Base-by-base conservation (phyloP, 305 asterid species). In the Fraxinus nigra region DNA sequence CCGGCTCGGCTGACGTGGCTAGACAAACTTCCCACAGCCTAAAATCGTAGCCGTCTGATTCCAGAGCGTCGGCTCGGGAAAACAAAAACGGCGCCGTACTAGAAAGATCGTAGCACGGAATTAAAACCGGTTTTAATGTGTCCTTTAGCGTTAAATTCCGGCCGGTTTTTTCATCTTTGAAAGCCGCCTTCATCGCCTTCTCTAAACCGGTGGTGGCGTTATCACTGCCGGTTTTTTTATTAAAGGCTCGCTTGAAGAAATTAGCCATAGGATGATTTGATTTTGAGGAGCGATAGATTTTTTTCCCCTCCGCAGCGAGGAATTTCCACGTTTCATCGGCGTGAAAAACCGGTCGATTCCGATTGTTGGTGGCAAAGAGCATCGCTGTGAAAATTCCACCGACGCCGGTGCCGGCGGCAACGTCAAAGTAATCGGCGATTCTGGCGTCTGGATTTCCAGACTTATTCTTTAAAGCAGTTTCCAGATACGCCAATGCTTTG, bases 31-130 rank as follows among this genome's bases (percentile, higher is more conserved):
- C 56, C 78, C 56, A 74, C 30, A 74, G 48, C 30, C 37, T 74
- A 20, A 74, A 74, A 35, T 34, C 56, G 78, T 38, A 34, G 33
- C 78, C 92, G 88, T 95, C 97, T 67, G 94, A 85, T 77, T 95
- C 99, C 22, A 95, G 87, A 0, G 99, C 99, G 82, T 95, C 99
- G 72, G 99, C 99, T 14, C 99, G 88, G 28, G 98, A 94, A 88
- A 95, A 95, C 76, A 95, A 34, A 79, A 95, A 95, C 84, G 99
- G 98, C 56, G 99, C 98, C 82, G 96, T 86, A 26, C 93, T 91
- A 24, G 97, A 87, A 72, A 95, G 87, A 79, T 95, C 99, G 88
- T 94, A 95, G 87, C 97, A 93, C 54, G 99, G 99, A 76, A 95
- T 93, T 81, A 95, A 75, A 83, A 95, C 96, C 81, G 99, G 99